phyloP scores from a whole-genome alignment of 192 early-diverging fungal species.

The Linnemannia zychae region DNA sequence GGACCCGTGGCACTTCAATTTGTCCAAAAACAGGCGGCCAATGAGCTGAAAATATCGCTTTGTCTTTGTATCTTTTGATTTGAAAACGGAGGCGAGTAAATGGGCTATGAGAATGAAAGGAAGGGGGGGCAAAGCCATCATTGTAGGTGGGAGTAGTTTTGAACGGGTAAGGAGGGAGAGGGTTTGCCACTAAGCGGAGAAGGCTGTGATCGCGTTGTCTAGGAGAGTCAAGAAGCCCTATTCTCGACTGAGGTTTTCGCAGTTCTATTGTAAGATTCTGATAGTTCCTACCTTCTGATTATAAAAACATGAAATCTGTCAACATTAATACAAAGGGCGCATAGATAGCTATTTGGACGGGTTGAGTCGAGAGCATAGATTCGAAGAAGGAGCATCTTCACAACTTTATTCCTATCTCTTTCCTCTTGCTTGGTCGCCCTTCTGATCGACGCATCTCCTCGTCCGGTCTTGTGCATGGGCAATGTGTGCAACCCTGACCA shows the following conservation, averaged over 20 bases:
- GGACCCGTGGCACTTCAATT: background rate
- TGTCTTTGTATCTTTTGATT: background rate
- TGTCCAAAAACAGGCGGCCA: background rate
- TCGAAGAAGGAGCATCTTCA: too few relatives aligned
- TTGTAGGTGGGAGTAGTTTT: background rate
- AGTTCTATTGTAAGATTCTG: too few relatives aligned
- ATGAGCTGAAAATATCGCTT: background rate
- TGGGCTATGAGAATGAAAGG: background rate
- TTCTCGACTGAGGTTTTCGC: too few relatives aligned
- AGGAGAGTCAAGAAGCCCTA: background rate
- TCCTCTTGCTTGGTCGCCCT: too few relatives aligned
- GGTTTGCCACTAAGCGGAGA: background rate
- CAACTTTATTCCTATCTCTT: too few relatives aligned
- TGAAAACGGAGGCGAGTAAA: background rate
- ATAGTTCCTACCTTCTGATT: too few relatives aligned
- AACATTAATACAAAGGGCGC: background rate
- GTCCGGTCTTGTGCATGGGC: too few relatives aligned
- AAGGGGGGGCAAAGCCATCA: background rate
- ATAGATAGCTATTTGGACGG: background rate
- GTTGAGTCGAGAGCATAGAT: too few relatives aligned
- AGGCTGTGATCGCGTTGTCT: background rate
- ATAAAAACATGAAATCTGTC: too few relatives aligned
- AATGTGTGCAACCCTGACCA: too few relatives aligned
- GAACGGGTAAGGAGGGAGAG: background rate
- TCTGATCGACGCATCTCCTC: too few relatives aligned